These are phyloP conservation scores for Westerdykella aurantiaca DNA, from an alignment of 2,329 filamentous ascomycete genomes.

Conservation along the genomic window DNA sequence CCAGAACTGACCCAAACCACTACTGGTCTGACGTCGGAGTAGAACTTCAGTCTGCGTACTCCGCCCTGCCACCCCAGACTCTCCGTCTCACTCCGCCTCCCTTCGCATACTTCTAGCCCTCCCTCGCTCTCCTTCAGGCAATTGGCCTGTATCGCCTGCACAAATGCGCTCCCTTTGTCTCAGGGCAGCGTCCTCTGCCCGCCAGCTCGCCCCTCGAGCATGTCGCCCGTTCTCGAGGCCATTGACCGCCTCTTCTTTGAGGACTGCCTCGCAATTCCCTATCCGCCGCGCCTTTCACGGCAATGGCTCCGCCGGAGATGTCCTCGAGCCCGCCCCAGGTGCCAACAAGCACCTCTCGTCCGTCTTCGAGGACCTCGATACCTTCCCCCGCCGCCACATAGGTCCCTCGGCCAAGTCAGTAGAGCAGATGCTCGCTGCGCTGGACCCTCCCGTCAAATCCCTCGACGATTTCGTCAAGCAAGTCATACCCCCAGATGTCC, in stretches of 20 bases:
- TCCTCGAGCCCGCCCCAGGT: conserved; percentile 23
- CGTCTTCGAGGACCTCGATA: conserved; percentile 48
- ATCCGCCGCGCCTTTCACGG: conserved; percentile 20
- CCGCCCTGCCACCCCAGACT: no score
- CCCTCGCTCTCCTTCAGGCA: no score
- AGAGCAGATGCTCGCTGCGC: conserved; percentile 69
- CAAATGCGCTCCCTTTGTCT: conserved; percentile 29
- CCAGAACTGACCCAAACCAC: no score
- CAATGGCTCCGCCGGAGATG: conserved; percentile 22
- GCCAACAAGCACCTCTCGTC: conserved; percentile 3
- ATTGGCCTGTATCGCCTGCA: not conserved
- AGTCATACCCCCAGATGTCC: conserved; percentile 74
- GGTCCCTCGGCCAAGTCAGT: conserved; percentile 68
- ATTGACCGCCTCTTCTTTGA: conserved; percentile 12
- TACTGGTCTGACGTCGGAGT: no score
- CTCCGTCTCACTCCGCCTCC: not conserved
- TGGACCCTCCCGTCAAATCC: conserved; percentile 66
- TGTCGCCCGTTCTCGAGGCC: conserved; percentile 11
- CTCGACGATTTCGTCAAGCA: conserved; percentile 80
- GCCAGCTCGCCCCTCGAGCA: conserved; percentile 21
- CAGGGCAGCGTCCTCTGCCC: conserved; percentile 26
- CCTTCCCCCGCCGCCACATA: conserved; percentile 79
- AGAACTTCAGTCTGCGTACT: no score
- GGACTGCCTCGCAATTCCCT: conserved; percentile 12
- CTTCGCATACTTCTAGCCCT: no score